Base-by-base conservation (phyloP, 2,329 filamentous ascomycete genomes). In the Geosmithia putterillii region DNA sequence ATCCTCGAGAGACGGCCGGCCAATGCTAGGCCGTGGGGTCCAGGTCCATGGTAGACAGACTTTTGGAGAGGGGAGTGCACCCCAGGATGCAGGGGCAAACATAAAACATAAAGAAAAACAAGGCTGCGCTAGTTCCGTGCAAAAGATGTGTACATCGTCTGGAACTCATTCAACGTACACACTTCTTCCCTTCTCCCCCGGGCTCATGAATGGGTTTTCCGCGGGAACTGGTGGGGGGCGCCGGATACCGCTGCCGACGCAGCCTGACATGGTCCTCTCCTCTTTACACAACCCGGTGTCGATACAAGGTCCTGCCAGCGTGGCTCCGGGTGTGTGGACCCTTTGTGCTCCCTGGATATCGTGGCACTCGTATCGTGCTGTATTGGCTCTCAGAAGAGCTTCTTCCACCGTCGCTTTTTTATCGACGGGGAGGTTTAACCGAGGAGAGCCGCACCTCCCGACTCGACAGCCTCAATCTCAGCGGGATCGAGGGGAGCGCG, bases 401-500 rank as follows among this genome's bases (percentile, higher is more conserved):
- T n/a, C n/a, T n/a, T 12, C 15, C 28, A 12, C 28, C 12, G 21
- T 39, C 19, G 19, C 37, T 39, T 19, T 20, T 20, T 39, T n/a
- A 38, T 38, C 17, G 36, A 21, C 37, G 22, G 22, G 17, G 38
- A 39, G 19, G 18, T 39, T 56, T 61, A 76, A 48, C 67, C 66
- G 50, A 72, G 63, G 45, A 71, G 59, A 32, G 73, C 65, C 28
- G 90, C 92, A 45, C 92, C 92, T 44, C 89, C 92, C 44, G 86
- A 92, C 76, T 95, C 88, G 57, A 98, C 76, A 19, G 88, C 89
- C 63, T 96, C 92, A 47, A 98, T 98, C 75, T 98, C 92, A 38
- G 81, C 80, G 53, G 81, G 65, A 34, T 76, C 81, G 66, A 89
- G 84, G 12, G 79, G 74, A 41, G 76, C 69, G 50, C 87, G 76